phyloP scores from a whole-genome alignment of 768 basidiomycete genomes.

The Hericium alpestre region DNA sequence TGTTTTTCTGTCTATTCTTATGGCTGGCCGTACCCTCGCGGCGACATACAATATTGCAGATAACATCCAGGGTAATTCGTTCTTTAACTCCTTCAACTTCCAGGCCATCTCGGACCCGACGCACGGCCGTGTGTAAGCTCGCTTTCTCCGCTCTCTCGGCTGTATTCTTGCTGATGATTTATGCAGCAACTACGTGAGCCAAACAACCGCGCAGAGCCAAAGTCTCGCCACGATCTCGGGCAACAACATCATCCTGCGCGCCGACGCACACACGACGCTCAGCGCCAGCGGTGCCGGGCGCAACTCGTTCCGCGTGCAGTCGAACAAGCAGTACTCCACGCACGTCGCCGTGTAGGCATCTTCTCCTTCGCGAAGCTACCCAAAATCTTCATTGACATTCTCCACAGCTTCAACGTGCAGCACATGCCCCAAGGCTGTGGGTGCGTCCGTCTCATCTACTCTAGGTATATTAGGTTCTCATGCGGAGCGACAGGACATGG shows the following conservation, averaged over 20 bases:
- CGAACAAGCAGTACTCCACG: slow-evolving; percentile 28
- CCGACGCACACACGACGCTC: slow-evolving; percentile 40
- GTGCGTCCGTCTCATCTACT: slow-evolving; percentile 3
- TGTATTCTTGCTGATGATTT: not conserved
- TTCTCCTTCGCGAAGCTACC: not conserved
- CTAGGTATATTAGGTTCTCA: not conserved
- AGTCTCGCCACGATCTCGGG: slow-evolving; percentile 50
- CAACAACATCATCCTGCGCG: slow-evolving; percentile 44
- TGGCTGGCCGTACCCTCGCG: slow-evolving; percentile 29
- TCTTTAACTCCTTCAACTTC: slow-evolving; percentile 40
- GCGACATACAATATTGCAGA: slow-evolving; percentile 37
- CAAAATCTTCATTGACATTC: not conserved
- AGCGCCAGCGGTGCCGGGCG: slow-evolving; percentile 28
- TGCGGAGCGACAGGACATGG: slow-evolving; percentile 15
- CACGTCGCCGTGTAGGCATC: slow-evolving; percentile 13
- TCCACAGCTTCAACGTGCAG: slow-evolving; percentile 14
- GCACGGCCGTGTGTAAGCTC: slow-evolving; percentile 51
- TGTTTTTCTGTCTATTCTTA: not conserved
- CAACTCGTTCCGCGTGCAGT: slow-evolving; percentile 17
- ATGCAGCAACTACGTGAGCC: slow-evolving; percentile 32
- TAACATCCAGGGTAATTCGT: slow-evolving; percentile 34
- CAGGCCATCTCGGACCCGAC: slow-evolving; percentile 50
- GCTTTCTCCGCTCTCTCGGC: not conserved
- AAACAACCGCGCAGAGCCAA: slow-evolving; percentile 35
- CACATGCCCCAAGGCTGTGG: slow-evolving; percentile 21